Conservation (phyloP, 495 filamentous ascomycete species). For the Aspergillus panamensis region DNA sequence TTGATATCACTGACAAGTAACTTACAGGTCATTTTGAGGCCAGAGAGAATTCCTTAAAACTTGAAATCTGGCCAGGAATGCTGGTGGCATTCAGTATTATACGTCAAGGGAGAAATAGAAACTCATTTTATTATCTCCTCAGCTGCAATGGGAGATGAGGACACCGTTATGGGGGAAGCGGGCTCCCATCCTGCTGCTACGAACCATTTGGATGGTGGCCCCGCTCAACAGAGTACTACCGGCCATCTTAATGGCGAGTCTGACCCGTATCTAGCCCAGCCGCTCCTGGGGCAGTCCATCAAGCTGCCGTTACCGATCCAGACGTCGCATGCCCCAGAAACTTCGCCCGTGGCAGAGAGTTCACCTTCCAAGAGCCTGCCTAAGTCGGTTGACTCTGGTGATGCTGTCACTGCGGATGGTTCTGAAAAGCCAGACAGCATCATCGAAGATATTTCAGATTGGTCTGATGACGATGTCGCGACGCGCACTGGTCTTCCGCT, state of each 20-base stretch:
- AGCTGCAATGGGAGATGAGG: conserved; percentile 37
- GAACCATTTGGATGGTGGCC: conserved; percentile 11
- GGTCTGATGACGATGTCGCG: conserved; percentile 35
- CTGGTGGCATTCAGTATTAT: conserved; percentile 10
- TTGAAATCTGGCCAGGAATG: conserved; percentile 25
- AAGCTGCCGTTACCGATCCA: conserved; percentile 18
- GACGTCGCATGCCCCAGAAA: background rate
- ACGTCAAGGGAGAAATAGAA: conserved; percentile 12
- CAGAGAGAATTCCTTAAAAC: background rate
- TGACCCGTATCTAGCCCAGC: conserved; percentile 32
- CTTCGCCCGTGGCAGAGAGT: background rate
- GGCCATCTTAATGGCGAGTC: conserved; percentile 17
- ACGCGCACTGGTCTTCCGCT: conserved; percentile 32
- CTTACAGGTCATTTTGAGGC: background rate
- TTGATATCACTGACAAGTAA: background rate
- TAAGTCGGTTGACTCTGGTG: conserved; percentile 28
- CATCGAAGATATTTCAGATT: conserved; percentile 41
- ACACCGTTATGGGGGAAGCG: conserved; percentile 40
- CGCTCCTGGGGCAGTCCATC: conserved; percentile 24
- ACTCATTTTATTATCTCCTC: background rate
- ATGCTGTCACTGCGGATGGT: conserved; percentile 20
- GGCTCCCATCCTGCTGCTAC: conserved; percentile 24
- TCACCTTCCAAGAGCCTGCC: conserved; percentile 22
- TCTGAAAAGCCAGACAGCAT: conserved; percentile 33
- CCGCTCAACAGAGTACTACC: conserved; percentile 16